These are phyloP conservation scores for Cyclanthera cordifolia DNA, from an alignment of 306 rosid species.

Conservation along the genomic window DNA sequence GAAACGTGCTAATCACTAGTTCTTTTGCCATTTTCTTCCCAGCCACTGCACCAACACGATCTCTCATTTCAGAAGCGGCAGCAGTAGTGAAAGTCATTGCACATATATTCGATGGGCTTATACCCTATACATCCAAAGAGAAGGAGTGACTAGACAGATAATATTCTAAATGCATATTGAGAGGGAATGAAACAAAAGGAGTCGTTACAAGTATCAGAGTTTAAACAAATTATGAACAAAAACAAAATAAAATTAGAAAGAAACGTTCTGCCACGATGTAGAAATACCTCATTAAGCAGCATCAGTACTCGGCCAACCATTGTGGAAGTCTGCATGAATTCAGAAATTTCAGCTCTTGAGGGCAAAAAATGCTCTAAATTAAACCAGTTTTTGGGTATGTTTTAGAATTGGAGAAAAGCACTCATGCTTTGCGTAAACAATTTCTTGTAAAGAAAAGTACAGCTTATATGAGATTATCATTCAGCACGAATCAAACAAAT, in stretches of 20 bases:
- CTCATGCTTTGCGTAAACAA: background rate
- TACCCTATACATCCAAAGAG: conserved; percentile 41
- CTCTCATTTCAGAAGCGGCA: conserved; percentile 96
- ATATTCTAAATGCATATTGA: background rate
- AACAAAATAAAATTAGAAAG: conserved; percentile 12
- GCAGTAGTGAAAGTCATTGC: conserved; percentile 98
- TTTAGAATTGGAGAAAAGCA: background rate
- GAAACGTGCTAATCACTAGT: conserved; percentile 89
- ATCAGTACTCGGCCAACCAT: conserved; percentile 89
- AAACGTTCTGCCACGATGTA: background rate
- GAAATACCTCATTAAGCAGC: conserved; percentile 72
- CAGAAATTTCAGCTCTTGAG: conserved; percentile 21
- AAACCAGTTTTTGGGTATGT: background rate
- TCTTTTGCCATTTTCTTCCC: conserved; percentile 71
- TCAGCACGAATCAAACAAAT: background rate
- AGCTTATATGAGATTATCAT: background rate
- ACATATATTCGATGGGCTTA: conserved; percentile 55
- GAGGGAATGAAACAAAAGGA: background rate
- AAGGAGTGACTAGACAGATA: conserved; percentile 8
- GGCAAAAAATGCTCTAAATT: background rate
- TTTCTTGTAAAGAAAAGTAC: background rate
- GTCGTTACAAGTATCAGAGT: background rate
- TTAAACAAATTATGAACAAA: conserved; percentile 3
- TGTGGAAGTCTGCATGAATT: conserved; percentile 67
- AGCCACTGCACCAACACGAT: conserved; percentile 68